A percentile compares a stretch with the other conserved stretches of the same genome.
These are phyloP conservation scores for Myxozyma kluyveri DNA, from an alignment of 805 yeast species.

Conservation along the genomic window DNA sequence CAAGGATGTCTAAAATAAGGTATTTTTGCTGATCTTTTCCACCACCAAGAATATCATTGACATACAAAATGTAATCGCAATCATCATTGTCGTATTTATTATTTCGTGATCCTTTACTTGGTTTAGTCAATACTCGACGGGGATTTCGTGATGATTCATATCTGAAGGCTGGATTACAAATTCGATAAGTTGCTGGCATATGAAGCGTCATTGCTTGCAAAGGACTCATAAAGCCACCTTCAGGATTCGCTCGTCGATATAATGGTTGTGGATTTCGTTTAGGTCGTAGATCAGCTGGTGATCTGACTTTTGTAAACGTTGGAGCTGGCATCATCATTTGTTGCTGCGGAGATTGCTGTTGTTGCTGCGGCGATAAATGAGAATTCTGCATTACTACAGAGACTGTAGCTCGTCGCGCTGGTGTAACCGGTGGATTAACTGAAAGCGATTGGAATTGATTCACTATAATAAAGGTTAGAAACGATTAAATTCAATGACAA, in stretches of 20 bases:
- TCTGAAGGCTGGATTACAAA: conserved; percentile 81
- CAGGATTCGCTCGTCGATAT: conserved; percentile 32
- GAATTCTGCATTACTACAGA: conserved; percentile 18
- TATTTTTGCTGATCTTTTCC: conserved; percentile 64
- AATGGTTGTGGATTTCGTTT: conserved; percentile 28
- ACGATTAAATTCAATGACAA: conserved; percentile 4
- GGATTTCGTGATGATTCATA: conserved; percentile 87
- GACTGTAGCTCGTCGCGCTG: conserved; percentile 20
- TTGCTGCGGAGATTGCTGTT: background rate
- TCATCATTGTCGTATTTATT: conserved; percentile 86
- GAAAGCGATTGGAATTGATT: conserved; percentile 24
- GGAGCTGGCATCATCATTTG: conserved; percentile 11
- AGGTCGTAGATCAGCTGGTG: conserved; percentile 24
- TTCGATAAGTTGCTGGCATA: conserved; percentile 72
- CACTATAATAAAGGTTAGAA: conserved; percentile 9
- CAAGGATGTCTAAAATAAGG: conserved; percentile 83
- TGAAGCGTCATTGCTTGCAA: conserved; percentile 73
- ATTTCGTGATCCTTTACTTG: conserved; percentile 75
- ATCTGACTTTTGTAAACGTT: conserved; percentile 19
- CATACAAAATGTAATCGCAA: conserved; percentile 87
- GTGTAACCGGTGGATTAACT: conserved; percentile 18
- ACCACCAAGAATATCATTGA: conserved; percentile 86
- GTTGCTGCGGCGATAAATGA: conserved; percentile 1
- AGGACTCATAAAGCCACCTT: conserved; percentile 48
- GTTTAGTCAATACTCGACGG: conserved; percentile 86